phyloP scores from a whole-genome alignment of 352 stramenopile species.

The Globisporangium echinulatum region DNA sequence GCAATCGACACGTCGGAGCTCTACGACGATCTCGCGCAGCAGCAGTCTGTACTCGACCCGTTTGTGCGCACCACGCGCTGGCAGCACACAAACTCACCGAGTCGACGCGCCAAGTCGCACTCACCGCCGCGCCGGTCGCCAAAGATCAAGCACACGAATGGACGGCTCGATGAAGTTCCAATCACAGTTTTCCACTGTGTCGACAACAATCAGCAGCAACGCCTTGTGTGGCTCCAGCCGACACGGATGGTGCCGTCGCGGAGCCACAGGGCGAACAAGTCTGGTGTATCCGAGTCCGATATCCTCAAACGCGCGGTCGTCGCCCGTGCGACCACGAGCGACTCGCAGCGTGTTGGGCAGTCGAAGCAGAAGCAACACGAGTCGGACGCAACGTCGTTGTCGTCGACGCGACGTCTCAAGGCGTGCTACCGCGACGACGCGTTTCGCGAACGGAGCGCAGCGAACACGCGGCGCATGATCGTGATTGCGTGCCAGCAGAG shows the following conservation, averaged over 20 bases:
- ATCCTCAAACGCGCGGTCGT: constrained; percentile 5
- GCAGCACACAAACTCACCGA: not conserved
- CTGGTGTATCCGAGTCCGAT: not conserved
- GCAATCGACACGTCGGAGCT: constrained; percentile 3
- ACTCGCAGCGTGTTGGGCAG: not conserved
- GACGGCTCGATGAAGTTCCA: constrained; percentile 12
- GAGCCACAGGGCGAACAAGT: not conserved
- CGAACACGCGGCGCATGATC: constrained; percentile 27
- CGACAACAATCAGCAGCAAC: constrained; percentile 1
- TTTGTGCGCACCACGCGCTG: not conserved
- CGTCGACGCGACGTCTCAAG: constrained; percentile 13
- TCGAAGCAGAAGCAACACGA: too few species aligned
- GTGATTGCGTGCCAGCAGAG: constrained; percentile 9
- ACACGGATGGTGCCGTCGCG: not conserved
- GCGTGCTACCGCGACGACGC: constrained; percentile 25
- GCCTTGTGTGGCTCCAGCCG: not conserved
- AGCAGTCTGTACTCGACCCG: not conserved
- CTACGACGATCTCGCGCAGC: not conserved
- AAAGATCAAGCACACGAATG: constrained; percentile 27
- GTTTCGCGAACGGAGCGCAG: constrained; percentile 16
- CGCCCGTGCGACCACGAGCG: constrained; percentile 1
- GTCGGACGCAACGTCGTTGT: not conserved
- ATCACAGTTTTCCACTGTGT: not conserved
- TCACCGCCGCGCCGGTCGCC: constrained; percentile 19
- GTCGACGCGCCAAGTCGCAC: constrained; percentile 15